phyloP scores from a whole-genome alignment of 129 eudicot genomes.

The Dittrichia graveolens region DNA sequence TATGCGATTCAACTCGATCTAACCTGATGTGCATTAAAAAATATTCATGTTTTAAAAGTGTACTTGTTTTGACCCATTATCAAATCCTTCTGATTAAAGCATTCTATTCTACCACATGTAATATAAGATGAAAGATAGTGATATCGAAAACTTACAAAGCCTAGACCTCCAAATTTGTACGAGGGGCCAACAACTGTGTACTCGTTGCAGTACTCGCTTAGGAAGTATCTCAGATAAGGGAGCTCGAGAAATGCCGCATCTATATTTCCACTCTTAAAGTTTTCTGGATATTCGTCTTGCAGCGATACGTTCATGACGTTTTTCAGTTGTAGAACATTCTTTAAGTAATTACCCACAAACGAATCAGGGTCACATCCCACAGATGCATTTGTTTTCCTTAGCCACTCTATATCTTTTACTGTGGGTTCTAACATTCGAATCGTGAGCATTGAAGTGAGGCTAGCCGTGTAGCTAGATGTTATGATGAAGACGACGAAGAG shows the following conservation, averaged over 20 bases:
- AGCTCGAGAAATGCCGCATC: slow-evolving; percentile 58
- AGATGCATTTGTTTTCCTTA: slow-evolving; percentile 41
- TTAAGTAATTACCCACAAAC: slow-evolving; percentile 48
- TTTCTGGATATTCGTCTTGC: slow-evolving; percentile 33
- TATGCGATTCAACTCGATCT: too few relatives aligned
- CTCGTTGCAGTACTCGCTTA: slow-evolving; percentile 42
- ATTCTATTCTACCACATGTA: too few relatives aligned
- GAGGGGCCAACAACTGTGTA: slow-evolving; percentile 44
- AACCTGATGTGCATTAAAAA: too few relatives aligned
- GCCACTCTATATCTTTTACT: slow-evolving; percentile 46
- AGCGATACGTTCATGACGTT: slow-evolving; percentile 31
- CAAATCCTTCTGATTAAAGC: too few relatives aligned
- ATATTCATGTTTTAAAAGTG: too few relatives aligned
- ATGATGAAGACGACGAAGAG: slow-evolving; percentile 52
- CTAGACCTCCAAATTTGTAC: slow-evolving; percentile 58
- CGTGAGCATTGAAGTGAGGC: slow-evolving; percentile 62
- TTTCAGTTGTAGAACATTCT: slow-evolving; percentile 28
- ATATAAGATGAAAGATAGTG: not conserved
- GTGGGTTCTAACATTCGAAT: slow-evolving; percentile 47
- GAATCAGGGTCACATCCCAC: slow-evolving; percentile 65
- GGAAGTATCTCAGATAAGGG: slow-evolving; percentile 51
- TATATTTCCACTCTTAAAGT: slow-evolving; percentile 39
- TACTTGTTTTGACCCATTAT: too few relatives aligned
- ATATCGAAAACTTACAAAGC: slow-evolving; percentile 47
- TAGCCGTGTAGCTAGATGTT: slow-evolving; percentile 52